Evolutionary conservation across 2,329 filamentous ascomycete species (phyloP), one percentile per base, ranked within the genome.

Genomic region (Colletotrichum acutatum): DNA sequence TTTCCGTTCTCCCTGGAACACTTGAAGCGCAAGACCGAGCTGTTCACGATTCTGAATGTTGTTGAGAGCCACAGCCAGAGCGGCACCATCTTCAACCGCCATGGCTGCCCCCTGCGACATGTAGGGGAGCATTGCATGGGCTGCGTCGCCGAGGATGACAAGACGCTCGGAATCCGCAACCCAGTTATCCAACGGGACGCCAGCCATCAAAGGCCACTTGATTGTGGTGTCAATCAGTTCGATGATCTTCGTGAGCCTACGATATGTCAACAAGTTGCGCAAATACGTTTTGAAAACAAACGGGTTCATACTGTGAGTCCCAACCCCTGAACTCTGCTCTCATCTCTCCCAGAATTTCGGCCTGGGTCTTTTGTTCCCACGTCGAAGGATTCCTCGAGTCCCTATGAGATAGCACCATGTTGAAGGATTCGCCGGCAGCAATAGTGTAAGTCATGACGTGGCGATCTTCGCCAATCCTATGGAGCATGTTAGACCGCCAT

Each of bases 101-200:
- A 91, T 91, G 7, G 89, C 89, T 0, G 89, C 89, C 2, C 88
- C 85, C 46, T 73, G 78, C 1, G 89, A 89, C 0, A 91, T 82
- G 77, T 93, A 93, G 0, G 91, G 91, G 0, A 93, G 82, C 0
- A 90, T 92, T 0, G 91, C 90, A 74, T 93, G 90, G 1, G 90
- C 89, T 0, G 90, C 89, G 76, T 93, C 91, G 0, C 91, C 91
- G 0, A 92, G 82, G 76, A 92, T 85, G 0, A 88, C 87, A 75
- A 91, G 90, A 0, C 87, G 82, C 0, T 86, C 89, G 0, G 84
- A 87, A 0, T 85, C 80, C 73, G 92, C 86, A 0, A 85, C 88
- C 90, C 91, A 92, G 2, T 68, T 59, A 3, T 78, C 75, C 57
- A 83, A 74, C 0, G 73, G 72, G 9, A 76, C 68, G 0, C 77